Base-by-base conservation (phyloP, 2,329 filamentous ascomycete genomes). In the Epichloe gansuensis region DNA sequence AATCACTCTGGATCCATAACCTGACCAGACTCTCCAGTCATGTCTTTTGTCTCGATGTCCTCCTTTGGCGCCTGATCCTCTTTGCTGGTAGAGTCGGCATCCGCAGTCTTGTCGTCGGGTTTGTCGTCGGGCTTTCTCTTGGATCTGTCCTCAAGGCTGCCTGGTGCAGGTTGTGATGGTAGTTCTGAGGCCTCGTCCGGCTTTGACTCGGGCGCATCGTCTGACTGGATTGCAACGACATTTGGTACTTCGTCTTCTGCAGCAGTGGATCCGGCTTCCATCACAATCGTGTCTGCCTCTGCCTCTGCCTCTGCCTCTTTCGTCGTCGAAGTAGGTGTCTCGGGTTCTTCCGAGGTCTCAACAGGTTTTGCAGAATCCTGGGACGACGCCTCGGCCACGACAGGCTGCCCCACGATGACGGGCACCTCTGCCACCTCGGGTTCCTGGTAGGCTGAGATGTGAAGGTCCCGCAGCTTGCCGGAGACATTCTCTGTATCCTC, bases 401-500 rank as follows among this genome's bases (percentile, higher is more conserved):
- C 57, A 4, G 63, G 66, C 55, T 65, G 62, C 51, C 69, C 67
- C n/a, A 71, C 70, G 49, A 72, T 68, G 50, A 71, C 66, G 3
- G 66, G 67, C 27, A 68, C 64, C n/a, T 70, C 69, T 40, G 64
- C 66, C n/a, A 63, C 58, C 51, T 72, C 70, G 12, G 66, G 57
- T 51, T 68, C 69, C 35, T 69, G 66, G 3, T 88, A 64, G 8
- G 66, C 65, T 1, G 73, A 68, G 42, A 81, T 69, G 35, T 71
- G 71, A 64, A 80, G 68, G 34, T 64, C 63, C 53, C 64, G 71
- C 47, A 81, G 59, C 57, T 67, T 75, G 51, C 68, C 68, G 21
- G 72, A 67, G 23, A 77, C 65, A 25, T 73, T 70, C 2, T 70
- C 67, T 17, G 69, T 60, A 17, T 85, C 81, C 54, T 95, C 89